Base-by-base conservation (phyloP, 148 eudicot genomes). In the Selenicereus undatus region DNA sequence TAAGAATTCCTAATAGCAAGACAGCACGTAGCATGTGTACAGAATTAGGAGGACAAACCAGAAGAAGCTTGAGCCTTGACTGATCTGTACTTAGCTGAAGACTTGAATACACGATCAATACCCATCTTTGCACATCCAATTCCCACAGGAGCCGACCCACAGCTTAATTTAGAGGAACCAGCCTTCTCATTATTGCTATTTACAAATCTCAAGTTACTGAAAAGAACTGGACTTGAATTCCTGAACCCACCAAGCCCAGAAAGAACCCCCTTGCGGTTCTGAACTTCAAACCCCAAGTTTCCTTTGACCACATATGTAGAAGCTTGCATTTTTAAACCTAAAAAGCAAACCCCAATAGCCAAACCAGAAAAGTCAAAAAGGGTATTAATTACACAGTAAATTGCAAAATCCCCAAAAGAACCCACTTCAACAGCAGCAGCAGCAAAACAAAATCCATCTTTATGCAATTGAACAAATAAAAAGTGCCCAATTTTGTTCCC, bases 61-160 rank as follows among this genome's bases (percentile, higher is more conserved):
- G 84, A 86, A 83, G 90, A 81, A 81, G 84, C 86, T 82, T 89
- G 97, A 84, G 88, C 86, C 78, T 71, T 89, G 90, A 89, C 81
- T 89, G 93, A 89, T 94, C 93, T 90, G 58, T 85, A 82, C 91
- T 87, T 93, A 58, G 84, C 80, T 17, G 93, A 80, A 0, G 93
- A 82, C 64, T 83, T 81, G 76, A 87, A 80, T 43, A 86, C 83
- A 48, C 85, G 82, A 78, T 86, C 89, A 83, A 87, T 73, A 43
- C 88, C 86, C 76, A 78, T 84, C 50, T 90, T 84, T 12, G 80
- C 86, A 73, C 87, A 77, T 79, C 89, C 90, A 68, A 83, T 86
- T 74, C 89, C 94, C 93, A 94, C 88, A 11, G 88, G 64, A 58
- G 54, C 43, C 9, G 91, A 80, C 81, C 73, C 72, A n/a, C 81